Evolutionary conservation across 2,329 filamentous ascomycete species (phyloP), one percentile per base, ranked within the genome.

Genomic region (Nemania diffusa): DNA sequence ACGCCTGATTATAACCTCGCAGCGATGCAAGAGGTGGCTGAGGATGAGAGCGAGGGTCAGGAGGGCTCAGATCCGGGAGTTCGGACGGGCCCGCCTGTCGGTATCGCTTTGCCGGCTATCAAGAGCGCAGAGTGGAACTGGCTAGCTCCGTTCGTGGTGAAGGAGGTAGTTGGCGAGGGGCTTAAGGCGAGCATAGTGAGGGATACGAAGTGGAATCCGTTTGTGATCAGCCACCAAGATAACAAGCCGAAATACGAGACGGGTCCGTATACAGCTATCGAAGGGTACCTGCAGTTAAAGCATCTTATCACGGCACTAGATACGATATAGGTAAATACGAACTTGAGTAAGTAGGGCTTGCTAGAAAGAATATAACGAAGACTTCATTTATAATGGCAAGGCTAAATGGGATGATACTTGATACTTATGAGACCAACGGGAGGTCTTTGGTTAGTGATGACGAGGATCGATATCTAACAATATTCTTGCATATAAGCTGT

Each of bases 231-330:
- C 50, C 22, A 22, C 5, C 3, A 15, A 3, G 50, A n/a, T 2
- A 17, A 4, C 5, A 3, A n/a, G 17, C 26, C 50, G 15, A 20
- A 20, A 27, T 34, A 29, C 22, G 50, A 53, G 17, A 22, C 32
- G 50, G 50, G 13, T 6, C 50, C 50, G 5, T 34, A 53, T 22
- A 53, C 50, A 3, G 13, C 50, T 5, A 22, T 53, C 13, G 48
- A 51, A n/a, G 48, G 48, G 9, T 51, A 51, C 24, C 27, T 51
- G 48, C 48, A 42, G 40, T n/a, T 42, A n/a, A 42, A 42, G 17
- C 40, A 42, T 42, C 40, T 13, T n/a, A 42, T 42, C 29, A 32
- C 29, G 29, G 29, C 29, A 5, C 29, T 9, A 5, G 29, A 32
- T 32, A 32, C 29, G 5, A 32, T 32, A 32, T 32, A 32, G 29